Evolutionary conservation across 176 grass and related monocot species (phyloP).

Genomic region (Alopecurus myosuroides): DNA sequence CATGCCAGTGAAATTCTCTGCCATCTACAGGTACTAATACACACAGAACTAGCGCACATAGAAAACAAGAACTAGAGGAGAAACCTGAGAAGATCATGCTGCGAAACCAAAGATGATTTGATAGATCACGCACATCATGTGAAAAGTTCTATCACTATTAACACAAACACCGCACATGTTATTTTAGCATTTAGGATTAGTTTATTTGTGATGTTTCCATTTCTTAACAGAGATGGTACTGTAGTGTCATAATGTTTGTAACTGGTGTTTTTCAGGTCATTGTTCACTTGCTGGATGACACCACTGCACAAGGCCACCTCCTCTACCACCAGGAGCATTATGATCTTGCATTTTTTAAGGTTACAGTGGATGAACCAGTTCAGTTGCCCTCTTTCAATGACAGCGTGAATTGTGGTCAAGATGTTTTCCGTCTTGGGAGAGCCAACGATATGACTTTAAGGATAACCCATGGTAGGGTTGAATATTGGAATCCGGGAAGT

Average conservation of each 20-base stretch:
- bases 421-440: neutral
- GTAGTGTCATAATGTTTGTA: neutral
- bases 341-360: neutral
- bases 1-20: no score
- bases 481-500: neutral
- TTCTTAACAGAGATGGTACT: neutral
- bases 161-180: no score
- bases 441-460: neutral
- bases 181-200: no score
- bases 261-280: neutral
- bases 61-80: no score
- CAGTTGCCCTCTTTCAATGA: neutral
- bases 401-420: neutral
- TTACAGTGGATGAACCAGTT: neutral
- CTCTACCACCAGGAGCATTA: neutral
- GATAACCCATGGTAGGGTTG: neutral
- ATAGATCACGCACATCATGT: no score
- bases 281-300: neutral
- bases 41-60: no score
- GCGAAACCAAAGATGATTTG: no score
- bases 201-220: neutral
- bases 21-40: no score
- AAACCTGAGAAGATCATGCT: no score
- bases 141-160: no score
- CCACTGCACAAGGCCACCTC: neutral